phyloP scores from a whole-genome alignment of 768 basidiomycete species.

The Nidularia sp. region DNA sequence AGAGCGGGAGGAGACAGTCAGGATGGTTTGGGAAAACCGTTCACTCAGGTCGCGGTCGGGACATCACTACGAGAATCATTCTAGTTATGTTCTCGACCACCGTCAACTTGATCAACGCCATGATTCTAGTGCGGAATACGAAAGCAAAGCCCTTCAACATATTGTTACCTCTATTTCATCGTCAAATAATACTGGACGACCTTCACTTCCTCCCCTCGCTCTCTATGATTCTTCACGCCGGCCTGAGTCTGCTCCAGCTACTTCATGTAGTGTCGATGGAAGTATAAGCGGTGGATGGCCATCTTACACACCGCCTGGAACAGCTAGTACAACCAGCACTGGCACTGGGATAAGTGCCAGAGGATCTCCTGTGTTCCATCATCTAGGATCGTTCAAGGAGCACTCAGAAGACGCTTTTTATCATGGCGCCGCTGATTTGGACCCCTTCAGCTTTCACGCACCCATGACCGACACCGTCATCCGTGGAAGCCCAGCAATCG shows the following conservation, averaged over 20 bases:
- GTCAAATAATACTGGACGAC: slow-evolving; percentile 28
- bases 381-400: slow-evolving; percentile 27
- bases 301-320: slow-evolving; percentile 60
- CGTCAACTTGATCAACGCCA: background rate
- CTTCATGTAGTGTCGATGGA: slow-evolving; percentile 45
- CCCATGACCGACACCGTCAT: slow-evolving; percentile 23
- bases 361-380: slow-evolving; percentile 38
- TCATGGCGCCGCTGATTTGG: slow-evolving; percentile 36
- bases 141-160: slow-evolving; percentile 2
- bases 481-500: slow-evolving; percentile 19
- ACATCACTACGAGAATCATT: background rate
- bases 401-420: slow-evolving; percentile 37
- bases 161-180: slow-evolving; percentile 8
- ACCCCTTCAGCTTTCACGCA: slow-evolving; percentile 47
- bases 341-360: slow-evolving; percentile 34
- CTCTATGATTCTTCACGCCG: slow-evolving; percentile 30
- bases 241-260: slow-evolving; percentile 49
- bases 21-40: slow-evolving; percentile 42
- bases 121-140: too few species aligned
- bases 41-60: background rate
- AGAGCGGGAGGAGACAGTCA: slow-evolving; percentile 64
- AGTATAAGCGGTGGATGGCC: slow-evolving; percentile 50
- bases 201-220: slow-evolving; percentile 42
- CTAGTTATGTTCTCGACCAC: background rate
- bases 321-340: slow-evolving; percentile 41